Percentiles rank a stretch among this genome's conserved stretches.
These are phyloP conservation scores for Aureobasidium zeae DNA, from an alignment of 2,329 filamentous ascomycete species.

Conservation along the genomic window DNA sequence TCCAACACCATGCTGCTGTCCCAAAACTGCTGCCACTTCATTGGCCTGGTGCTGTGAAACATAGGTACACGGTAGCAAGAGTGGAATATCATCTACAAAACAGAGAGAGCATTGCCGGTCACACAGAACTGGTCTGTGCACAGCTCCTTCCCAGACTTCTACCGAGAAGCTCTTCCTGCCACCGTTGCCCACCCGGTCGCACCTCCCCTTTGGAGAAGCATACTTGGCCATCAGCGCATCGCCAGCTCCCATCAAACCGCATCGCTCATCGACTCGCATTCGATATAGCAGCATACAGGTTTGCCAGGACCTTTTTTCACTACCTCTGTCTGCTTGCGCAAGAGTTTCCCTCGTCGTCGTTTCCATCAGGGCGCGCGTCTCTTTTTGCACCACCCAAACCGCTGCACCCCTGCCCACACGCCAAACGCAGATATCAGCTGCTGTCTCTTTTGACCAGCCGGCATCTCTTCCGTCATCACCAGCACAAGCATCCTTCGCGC, in stretches of 20 bases:
- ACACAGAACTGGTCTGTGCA: not conserved
- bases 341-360: conserved; percentile 1
- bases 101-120: too few relatives aligned
- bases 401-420: conserved; percentile 16
- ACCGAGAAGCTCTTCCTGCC: not conserved
- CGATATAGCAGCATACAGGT: conserved; percentile 10
- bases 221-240: not conserved
- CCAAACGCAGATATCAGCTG: conserved; percentile 12
- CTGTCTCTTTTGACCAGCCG: conserved; percentile 14
- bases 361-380: conserved; percentile 6
- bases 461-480: conserved; percentile 12
- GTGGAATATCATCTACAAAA: too few relatives aligned
- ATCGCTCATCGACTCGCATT: conserved; percentile 1
- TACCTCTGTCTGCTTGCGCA: conserved; percentile 8
- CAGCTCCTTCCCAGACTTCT: not conserved
- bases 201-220: not conserved
- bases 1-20: too few relatives aligned
- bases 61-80: too few relatives aligned
- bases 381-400: conserved; percentile 6
- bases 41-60: too few relatives aligned
- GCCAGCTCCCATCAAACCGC: conserved; percentile 1
- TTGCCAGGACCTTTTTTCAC: conserved; percentile 12
- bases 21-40: too few relatives aligned
- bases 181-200: not conserved
- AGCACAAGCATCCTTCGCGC: conserved; percentile 12